Evolutionary conservation across 1,139 yeast genomes (phyloP).

Genomic region (Taphrina confusa): DNA sequence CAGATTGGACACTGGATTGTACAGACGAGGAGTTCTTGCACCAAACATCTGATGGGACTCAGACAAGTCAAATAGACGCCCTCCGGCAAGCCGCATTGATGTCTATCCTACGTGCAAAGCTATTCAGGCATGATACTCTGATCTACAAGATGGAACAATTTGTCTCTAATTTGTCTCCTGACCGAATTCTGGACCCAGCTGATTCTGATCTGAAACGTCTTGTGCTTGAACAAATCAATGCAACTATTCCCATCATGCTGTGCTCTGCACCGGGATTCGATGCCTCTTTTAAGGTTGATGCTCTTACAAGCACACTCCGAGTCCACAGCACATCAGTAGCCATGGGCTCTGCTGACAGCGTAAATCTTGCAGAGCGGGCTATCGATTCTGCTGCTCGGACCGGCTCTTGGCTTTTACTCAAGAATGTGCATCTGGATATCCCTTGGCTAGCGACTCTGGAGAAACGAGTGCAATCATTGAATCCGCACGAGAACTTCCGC

Average conservation of each 20-base stretch:
- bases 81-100: background rate
- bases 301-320: constrained; percentile 48
- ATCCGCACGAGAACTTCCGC: constrained; percentile 49
- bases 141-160: constrained; percentile 36
- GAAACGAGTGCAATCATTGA: constrained; percentile 49
- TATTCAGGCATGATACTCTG: constrained; percentile 42
- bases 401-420: constrained; percentile 72
- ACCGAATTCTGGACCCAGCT: too few relatives aligned
- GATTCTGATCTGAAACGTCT: constrained; percentile 36
- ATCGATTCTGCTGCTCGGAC: constrained; percentile 52
- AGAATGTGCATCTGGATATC: constrained; percentile 73
- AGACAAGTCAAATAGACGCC: background rate
- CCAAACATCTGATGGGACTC: background rate
- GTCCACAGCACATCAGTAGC: constrained; percentile 55
- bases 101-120: constrained; percentile 38
- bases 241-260: constrained; percentile 53
- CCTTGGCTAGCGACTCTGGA: constrained; percentile 63
- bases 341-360: constrained; percentile 75
- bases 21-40: background rate
- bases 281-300: constrained; percentile 59
- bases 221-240: constrained; percentile 40
- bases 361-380: constrained; percentile 57
- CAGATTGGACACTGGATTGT: background rate
- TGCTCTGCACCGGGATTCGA: constrained; percentile 67
- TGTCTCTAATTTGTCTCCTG: background rate